Evolutionary conservation across 2,329 filamentous ascomycete species (phyloP).

Genomic region (Pyrenochaeta sp.): DNA sequence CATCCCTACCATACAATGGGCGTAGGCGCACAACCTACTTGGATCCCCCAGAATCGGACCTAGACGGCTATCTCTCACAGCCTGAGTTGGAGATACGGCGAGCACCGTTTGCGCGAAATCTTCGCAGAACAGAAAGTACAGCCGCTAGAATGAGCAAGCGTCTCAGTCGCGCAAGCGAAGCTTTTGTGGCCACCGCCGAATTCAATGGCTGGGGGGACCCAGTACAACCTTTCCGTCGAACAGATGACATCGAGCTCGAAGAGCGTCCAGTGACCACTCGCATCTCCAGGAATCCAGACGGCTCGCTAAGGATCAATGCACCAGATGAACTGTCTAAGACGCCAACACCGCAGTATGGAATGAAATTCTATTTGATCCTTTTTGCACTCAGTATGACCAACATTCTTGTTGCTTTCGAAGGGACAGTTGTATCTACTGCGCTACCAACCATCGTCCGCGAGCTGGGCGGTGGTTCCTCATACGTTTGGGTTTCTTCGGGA

Average conservation of each 20-base stretch:
- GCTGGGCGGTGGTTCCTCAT: constrained; percentile 33
- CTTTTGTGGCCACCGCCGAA: constrained; percentile 1
- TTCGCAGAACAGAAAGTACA: constrained; percentile 1
- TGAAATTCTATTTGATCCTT: constrained; percentile 4
- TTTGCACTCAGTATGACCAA: constrained; percentile 8
- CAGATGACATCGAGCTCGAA: constrained; percentile 3
- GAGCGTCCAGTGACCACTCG: constrained; percentile 1
- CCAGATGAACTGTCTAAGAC: neutral
- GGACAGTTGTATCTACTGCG: constrained; percentile 33
- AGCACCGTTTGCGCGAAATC: neutral
- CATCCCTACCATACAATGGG: neutral
- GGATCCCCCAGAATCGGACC: constrained; percentile 5
- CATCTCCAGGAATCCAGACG: constrained; percentile 5
- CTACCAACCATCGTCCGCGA: constrained; percentile 46
- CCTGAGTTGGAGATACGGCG: neutral
- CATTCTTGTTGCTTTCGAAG: constrained; percentile 5
- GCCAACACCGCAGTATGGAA: neutral
- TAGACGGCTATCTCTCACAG: constrained; percentile 4
- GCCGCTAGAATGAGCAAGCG: constrained; percentile 3
- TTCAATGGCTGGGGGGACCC: constrained; percentile 5
- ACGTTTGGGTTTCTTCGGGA: constrained; percentile 48
- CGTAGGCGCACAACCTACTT: constrained; percentile 1
- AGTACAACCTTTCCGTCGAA: constrained; percentile 4
- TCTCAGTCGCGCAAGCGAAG: constrained; percentile 2
- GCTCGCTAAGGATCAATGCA: neutral